phyloP scores from a whole-genome alignment of 1,284 basidiomycete species.

The Gymnopus androsaceus region DNA sequence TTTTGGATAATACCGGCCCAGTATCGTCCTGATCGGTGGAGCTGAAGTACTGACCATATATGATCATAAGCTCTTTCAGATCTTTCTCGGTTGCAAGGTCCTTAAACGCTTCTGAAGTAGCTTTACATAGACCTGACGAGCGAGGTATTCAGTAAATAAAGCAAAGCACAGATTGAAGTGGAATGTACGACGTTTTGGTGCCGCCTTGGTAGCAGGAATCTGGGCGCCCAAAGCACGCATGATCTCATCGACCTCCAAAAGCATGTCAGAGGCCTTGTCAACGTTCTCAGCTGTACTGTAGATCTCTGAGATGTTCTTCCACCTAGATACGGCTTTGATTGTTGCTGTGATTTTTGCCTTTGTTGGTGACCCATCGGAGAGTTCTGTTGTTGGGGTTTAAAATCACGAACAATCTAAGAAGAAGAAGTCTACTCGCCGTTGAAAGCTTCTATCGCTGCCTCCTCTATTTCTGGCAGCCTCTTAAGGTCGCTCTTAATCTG shows the following conservation, averaged over 20 bases:
- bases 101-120: neutral
- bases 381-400: slow-evolving; percentile 15
- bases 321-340: slow-evolving; percentile 20
- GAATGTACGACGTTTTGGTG: slow-evolving; percentile 4
- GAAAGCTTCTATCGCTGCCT: slow-evolving; percentile 19
- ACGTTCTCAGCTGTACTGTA: slow-evolving; percentile 11
- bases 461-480: slow-evolving; percentile 4
- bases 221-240: slow-evolving; percentile 20
- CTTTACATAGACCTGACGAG: too few relatives aligned
- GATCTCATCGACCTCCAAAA: slow-evolving; percentile 18
- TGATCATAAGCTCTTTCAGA: neutral
- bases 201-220: neutral
- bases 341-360: slow-evolving; percentile 18
- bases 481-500: neutral
- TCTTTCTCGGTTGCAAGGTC: slow-evolving; percentile 3
- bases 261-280: slow-evolving; percentile 18
- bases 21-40: neutral
- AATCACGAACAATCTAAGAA: neutral
- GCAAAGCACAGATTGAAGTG: neutral
- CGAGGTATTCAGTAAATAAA: too few relatives aligned
- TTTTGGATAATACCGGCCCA: slow-evolving; percentile 7
- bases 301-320: slow-evolving; percentile 20
- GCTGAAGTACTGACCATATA: slow-evolving; percentile 5
- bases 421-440: slow-evolving; percentile 18
- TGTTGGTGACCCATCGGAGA: slow-evolving; percentile 18